Evolutionary conservation across 768 basidiomycete species (phyloP).

Genomic region (Lactarius pseudohatsudake): DNA sequence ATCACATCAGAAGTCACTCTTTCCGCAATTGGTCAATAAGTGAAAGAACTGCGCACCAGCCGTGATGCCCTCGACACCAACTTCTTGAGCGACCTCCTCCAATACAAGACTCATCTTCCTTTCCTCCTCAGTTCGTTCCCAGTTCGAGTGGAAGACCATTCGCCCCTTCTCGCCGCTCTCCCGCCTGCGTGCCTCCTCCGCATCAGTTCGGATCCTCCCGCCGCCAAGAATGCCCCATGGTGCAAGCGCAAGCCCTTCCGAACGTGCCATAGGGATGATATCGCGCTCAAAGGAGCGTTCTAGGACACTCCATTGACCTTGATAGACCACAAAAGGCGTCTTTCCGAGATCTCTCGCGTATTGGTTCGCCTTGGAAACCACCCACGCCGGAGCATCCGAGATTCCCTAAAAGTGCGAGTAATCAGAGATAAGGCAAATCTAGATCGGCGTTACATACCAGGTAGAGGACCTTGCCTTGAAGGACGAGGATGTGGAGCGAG

Average conservation of each 20-base stretch:
- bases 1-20: neutral
- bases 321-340: conserved; percentile 45
- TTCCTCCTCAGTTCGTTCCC: conserved; percentile 25
- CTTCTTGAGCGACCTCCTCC: conserved; percentile 50
- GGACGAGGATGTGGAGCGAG: conserved; percentile 42
- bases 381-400: conserved; percentile 40
- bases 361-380: conserved; percentile 40
- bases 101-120: conserved; percentile 22
- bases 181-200: conserved; percentile 37
- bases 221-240: conserved; percentile 44
- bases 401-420: conserved; percentile 17
- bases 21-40: neutral
- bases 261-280: conserved; percentile 41
- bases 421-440: neutral
- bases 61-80: conserved; percentile 49
- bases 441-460: conserved; percentile 31
- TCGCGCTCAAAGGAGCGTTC: conserved; percentile 44
- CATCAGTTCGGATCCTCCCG: conserved; percentile 43
- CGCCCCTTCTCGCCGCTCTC: conserved; percentile 41
- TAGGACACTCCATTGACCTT: conserved; percentile 38
- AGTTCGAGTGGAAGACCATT: neutral
- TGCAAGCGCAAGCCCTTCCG: conserved; percentile 40
- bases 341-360: conserved; percentile 41
- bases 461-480: conserved; percentile 44
- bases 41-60: conserved; percentile 39